Conservation (phyloP, 805 yeast genomes). For the Clavispora carvajalis region DNA sequence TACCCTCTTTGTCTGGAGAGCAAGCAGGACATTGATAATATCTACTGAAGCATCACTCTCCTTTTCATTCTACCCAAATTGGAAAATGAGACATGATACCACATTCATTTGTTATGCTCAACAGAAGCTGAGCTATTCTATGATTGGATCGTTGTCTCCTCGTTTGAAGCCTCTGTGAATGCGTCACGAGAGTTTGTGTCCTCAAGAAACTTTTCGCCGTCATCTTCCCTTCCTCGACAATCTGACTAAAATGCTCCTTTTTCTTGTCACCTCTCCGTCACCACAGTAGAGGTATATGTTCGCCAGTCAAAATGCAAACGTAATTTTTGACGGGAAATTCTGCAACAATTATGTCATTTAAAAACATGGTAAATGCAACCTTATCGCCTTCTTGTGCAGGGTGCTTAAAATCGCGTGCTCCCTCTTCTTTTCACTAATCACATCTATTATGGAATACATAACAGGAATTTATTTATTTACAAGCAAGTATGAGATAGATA, state of each 20-base stretch:
- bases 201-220: too few relatives aligned
- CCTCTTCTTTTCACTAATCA: too few relatives aligned
- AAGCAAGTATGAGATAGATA: background rate
- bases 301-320: background rate
- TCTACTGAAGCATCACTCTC: background rate
- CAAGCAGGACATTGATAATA: slow-evolving; percentile 1
- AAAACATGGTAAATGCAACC: too few relatives aligned
- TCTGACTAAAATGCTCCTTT: too few relatives aligned
- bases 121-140: slow-evolving; percentile 18
- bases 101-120: background rate
- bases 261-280: background rate
- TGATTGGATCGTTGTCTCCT: slow-evolving; percentile 22
- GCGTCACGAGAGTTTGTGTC: slow-evolving; percentile 24
- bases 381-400: too few relatives aligned
- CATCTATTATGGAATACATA: too few relatives aligned
- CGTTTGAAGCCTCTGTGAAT: slow-evolving; percentile 25
- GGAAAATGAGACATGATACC: too few relatives aligned
- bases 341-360: too few relatives aligned
- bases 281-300: background rate
- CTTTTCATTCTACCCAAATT: slow-evolving; percentile 1
- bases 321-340: too few relatives aligned
- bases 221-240: too few relatives aligned
- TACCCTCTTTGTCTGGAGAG: too few relatives aligned
- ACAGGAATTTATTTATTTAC: background rate
- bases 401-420: too few relatives aligned